Evolutionary conservation across 257 asterid species (phyloP).

Genomic region (Forsythia suspensa): DNA sequence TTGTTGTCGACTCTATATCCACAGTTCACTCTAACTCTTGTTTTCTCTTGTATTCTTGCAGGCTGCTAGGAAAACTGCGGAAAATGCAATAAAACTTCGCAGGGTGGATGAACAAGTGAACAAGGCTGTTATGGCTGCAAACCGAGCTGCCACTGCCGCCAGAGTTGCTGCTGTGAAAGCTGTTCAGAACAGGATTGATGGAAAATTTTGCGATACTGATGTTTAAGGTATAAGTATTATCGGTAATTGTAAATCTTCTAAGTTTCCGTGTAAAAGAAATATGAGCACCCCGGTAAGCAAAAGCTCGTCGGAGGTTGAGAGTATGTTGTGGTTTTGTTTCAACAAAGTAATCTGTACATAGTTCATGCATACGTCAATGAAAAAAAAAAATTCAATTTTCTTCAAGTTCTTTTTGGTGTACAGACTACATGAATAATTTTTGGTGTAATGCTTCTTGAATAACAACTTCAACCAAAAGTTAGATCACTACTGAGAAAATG

Average conservation of each 20-base stretch:
- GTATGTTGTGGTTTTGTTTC: conserved; percentile 23
- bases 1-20: too few species aligned
- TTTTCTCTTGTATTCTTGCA: conserved; percentile 23
- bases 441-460: too few species aligned
- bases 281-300: conserved; percentile 39
- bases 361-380: conserved; percentile 32
- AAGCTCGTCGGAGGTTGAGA: conserved; percentile 46
- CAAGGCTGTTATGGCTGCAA: conserved; percentile 62
- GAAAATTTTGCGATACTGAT: conserved; percentile 43
- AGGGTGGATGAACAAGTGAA: conserved; percentile 72
- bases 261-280: conserved; percentile 10
- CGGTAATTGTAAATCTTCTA: conserved; percentile 31
- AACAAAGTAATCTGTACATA: conserved; percentile 50
- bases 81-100: conserved; percentile 45
- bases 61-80: conserved; percentile 78
- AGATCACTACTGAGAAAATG: too few species aligned
- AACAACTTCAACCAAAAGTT: too few species aligned
- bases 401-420: neutral
- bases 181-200: conserved; percentile 50
- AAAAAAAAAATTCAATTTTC: conserved; percentile 14
- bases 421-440: too few species aligned
- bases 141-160: conserved; percentile 63
- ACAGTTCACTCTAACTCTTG: neutral
- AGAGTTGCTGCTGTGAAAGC: conserved; percentile 69
- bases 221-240: conserved; percentile 16